Evolutionary conservation across 2,329 filamentous ascomycete genomes (phyloP).

Genomic region (Akanthomyces uredinophilus): DNA sequence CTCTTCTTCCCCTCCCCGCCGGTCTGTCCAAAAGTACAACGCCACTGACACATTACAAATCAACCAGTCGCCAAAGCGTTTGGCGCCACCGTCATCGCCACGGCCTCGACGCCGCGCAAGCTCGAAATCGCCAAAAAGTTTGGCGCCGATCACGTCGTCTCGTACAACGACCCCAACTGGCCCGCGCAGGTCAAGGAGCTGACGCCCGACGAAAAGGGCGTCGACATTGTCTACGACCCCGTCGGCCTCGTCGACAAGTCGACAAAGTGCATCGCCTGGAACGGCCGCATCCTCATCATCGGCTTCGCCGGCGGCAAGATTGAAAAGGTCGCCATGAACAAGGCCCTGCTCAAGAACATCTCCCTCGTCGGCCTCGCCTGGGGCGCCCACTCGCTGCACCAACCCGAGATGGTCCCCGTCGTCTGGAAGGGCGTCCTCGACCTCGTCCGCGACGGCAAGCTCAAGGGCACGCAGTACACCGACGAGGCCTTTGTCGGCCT

Average conservation of each 20-base stretch:
- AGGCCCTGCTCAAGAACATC: constrained; percentile 90
- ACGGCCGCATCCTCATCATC: constrained; percentile 79
- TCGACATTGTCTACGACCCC: constrained; percentile 93
- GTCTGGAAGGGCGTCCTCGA: constrained; percentile 83
- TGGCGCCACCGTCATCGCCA: constrained; percentile 89
- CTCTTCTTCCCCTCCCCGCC: no score
- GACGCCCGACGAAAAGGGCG: constrained; percentile 65
- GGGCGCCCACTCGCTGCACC: constrained; percentile 74
- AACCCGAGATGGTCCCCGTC: constrained; percentile 61
- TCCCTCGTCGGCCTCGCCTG: constrained; percentile 85
- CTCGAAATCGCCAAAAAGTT: constrained; percentile 71
- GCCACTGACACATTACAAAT: not conserved
- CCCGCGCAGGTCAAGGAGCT: constrained; percentile 69
- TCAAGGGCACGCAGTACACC: constrained; percentile 75
- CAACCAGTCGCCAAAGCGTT: constrained; percentile 72
- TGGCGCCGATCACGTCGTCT: constrained; percentile 77
- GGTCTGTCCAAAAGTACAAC: not conserved
- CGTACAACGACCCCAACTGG: constrained; percentile 65
- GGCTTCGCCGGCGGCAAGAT: constrained; percentile 74
- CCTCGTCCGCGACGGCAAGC: constrained; percentile 71
- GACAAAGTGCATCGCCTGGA: constrained; percentile 91
- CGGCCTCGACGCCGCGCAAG: constrained; percentile 76
- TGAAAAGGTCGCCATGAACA: constrained; percentile 89
- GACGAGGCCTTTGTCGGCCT: constrained; percentile 79
- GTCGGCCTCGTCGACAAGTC: constrained; percentile 84